These are phyloP conservation scores for Friedmanniomyces simplex DNA, from an alignment of 495 filamentous ascomycete genomes.

Conservation along the genomic window DNA sequence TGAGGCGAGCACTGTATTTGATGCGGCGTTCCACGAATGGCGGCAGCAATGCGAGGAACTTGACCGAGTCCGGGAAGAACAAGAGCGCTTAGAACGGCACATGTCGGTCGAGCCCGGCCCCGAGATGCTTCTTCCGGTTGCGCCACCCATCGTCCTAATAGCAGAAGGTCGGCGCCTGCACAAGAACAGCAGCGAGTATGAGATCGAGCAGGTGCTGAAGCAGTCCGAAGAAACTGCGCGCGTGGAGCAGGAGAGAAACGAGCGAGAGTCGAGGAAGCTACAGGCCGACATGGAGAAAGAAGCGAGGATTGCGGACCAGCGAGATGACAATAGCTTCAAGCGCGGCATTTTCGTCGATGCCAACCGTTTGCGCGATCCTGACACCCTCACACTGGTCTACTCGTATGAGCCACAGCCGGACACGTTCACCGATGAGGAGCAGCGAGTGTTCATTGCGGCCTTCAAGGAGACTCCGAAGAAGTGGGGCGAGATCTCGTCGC, in stretches of 20 bases:
- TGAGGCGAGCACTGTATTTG: not conserved
- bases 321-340: conserved; percentile 28
- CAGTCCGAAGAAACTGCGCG: conserved; percentile 68
- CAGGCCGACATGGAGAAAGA: conserved; percentile 72
- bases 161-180: conserved; percentile 49
- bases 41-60: conserved; percentile 13
- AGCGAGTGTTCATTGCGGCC: conserved; percentile 61
- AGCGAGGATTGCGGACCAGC: conserved; percentile 73
- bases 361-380: conserved; percentile 56
- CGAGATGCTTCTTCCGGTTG: conserved; percentile 11
- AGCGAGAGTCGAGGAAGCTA: conserved; percentile 52
- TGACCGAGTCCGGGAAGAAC: conserved; percentile 16
- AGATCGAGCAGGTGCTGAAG: conserved; percentile 64
- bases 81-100: conserved; percentile 19
- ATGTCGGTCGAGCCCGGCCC: conserved; percentile 28
- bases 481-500: conserved; percentile 79
- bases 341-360: conserved; percentile 54
- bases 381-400: conserved; percentile 57
- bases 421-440: conserved; percentile 75
- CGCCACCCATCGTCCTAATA: not conserved
- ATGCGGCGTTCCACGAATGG: not conserved
- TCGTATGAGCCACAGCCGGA: conserved; percentile 65
- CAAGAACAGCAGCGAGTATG: conserved; percentile 60
- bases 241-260: conserved; percentile 59
- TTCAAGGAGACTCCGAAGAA: conserved; percentile 81